Conservation (phyloP, 2,329 filamentous ascomycete genomes). For the Neonectria sp. region DNA sequence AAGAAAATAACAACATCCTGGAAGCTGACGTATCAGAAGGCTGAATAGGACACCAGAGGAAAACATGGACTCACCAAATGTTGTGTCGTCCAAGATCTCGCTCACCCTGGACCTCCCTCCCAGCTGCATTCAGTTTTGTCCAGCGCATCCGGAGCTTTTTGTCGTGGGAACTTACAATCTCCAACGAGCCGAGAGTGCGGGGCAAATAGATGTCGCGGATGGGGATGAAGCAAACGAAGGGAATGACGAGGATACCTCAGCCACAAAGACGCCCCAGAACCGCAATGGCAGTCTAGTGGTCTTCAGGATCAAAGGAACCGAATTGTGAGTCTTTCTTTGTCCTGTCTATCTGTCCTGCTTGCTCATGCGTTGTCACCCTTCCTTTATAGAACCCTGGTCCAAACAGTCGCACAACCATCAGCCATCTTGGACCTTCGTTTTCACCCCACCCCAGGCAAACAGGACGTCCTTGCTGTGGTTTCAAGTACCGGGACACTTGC, state of each 20-base stretch:
- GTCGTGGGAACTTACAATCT: constrained; percentile 90
- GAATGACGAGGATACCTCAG: constrained; percentile 42
- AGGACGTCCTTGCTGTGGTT: constrained; percentile 77
- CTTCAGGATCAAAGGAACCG: constrained; percentile 67
- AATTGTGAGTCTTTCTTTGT: constrained; percentile 66
- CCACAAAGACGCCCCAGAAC: constrained; percentile 65
- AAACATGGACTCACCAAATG: constrained; percentile 41
- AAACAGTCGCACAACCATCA: constrained; percentile 75
- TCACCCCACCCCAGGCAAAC: constrained; percentile 62
- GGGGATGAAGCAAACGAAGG: constrained; percentile 27
- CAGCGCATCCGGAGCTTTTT: constrained; percentile 73
- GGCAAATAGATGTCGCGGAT: constrained; percentile 31
- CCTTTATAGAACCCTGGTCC: constrained; percentile 65
- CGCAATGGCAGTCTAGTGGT: constrained; percentile 83
- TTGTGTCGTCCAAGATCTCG: constrained; percentile 62
- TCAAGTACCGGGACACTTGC: constrained; percentile 82
- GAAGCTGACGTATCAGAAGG: constrained; percentile 6
- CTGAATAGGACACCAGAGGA: background rate
- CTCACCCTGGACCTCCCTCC: constrained; percentile 77
- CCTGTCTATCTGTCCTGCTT: background rate
- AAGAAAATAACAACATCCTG: constrained; percentile 23
- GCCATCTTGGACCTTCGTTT: constrained; percentile 92
- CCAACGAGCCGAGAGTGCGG: constrained; percentile 60
- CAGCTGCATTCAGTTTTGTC: constrained; percentile 84
- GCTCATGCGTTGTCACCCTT: constrained; percentile 24